Evolutionary conservation across 108 stramenopile genomes (phyloP), one percentile per base, ranked within the genome.

Genomic region (Cyclotella cryptica): DNA sequence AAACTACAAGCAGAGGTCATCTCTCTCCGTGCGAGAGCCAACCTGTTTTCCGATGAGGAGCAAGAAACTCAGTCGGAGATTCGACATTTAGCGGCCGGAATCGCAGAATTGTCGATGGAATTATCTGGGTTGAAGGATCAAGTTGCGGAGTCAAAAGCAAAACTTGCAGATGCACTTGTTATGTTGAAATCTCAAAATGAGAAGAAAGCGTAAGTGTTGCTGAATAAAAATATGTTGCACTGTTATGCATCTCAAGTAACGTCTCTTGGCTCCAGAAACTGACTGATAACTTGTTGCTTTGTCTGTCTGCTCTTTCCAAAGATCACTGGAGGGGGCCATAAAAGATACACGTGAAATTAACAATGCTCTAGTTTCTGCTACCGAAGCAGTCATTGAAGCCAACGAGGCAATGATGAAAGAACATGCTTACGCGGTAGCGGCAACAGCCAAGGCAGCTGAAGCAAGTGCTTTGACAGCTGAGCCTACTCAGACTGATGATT

Each of bases 1-100:
- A 92, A 93, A 45, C 66, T 96, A 8, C 90, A 90, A 62, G 94
- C 94, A 0, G 94, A 96, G 70, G 89, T 91, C 27, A 86, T 96
- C 54, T 75, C 87, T 24, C 89, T 96, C 54, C 92, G 90, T 63
- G 92, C 94, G 12, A 89, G 89, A 69, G 68, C 93, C 41, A 89
- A 87, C 42, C 72, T 66, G 17, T 79, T 91, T 66, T 81, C 91
- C 10, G 92, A 92, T 13, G 94, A 96, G 64, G 94, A 96, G 72
- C 81, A 79, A 19, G 85, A 90, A 43, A 88, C 92, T 3, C 89
- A 87, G 42, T 81, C 76, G 40, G 87, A 96, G 77, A 72, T 93
- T 41, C 55, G 74, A 39, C 77, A 69, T 14, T 85, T 84, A 28
- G 86, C 90, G 13, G 55, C 83, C 0, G 90, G 89, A 70, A 92